phyloP scores from a whole-genome alignment of 2,329 filamentous ascomycete genomes.

The Neophaeococcomyces aloes region DNA sequence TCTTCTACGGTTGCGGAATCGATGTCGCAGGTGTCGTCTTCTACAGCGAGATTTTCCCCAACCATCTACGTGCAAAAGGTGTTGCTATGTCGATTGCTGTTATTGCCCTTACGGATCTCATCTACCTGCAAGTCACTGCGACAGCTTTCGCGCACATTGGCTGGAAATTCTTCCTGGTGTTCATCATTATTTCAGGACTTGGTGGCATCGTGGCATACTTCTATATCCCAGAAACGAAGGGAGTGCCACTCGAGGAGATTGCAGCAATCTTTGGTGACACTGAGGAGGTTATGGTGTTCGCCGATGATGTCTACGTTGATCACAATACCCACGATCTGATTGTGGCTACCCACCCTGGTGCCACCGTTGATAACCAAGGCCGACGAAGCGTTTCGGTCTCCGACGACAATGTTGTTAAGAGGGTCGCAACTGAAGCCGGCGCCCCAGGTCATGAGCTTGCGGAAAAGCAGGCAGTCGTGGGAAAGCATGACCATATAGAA shows the following conservation, averaged over 20 bases:
- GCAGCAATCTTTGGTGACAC: slow-evolving; percentile 26
- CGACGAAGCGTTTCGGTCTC: no score
- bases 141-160: slow-evolving; percentile 26
- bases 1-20: slow-evolving; percentile 14
- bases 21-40: slow-evolving; percentile 16
- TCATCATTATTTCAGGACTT: slow-evolving; percentile 8
- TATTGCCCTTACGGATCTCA: slow-evolving; percentile 14
- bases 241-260: slow-evolving; percentile 27
- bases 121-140: slow-evolving; percentile 11
- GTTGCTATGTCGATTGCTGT: slow-evolving; percentile 15
- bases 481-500: no score
- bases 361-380: no score
- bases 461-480: no score
- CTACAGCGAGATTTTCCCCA: slow-evolving; percentile 19
- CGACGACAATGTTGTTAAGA: no score
- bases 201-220: slow-evolving; percentile 2
- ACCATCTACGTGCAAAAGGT: slow-evolving; percentile 15
- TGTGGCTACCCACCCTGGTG: slow-evolving; percentile 9
- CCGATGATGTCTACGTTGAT: slow-evolving; percentile 10
- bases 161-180: slow-evolving; percentile 26
- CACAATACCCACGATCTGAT: slow-evolving; percentile 11
- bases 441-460: no score
- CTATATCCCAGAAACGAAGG: slow-evolving; percentile 24
- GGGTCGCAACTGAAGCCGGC: no score
- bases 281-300: slow-evolving; percentile 14